These are phyloP conservation scores for Podila verticillata DNA, from an alignment of 192 early-diverging fungal genomes.

Conservation along the genomic window DNA sequence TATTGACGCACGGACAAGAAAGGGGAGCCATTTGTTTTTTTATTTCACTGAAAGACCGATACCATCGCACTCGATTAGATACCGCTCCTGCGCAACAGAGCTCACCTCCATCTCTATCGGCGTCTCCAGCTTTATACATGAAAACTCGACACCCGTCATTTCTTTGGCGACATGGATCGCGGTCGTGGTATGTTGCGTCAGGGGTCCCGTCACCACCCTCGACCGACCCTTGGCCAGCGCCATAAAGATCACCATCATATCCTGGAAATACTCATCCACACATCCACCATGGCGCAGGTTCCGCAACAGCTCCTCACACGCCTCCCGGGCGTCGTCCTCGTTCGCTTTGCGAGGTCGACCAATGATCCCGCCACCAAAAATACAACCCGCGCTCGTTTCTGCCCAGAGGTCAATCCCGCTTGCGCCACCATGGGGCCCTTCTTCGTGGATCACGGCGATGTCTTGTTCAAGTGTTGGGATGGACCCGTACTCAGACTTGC, in stretches of 20 bases:
- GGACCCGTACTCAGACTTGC: not conserved
- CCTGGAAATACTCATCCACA: slow-evolving; percentile 55
- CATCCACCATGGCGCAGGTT: slow-evolving; percentile 49
- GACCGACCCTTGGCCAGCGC: slow-evolving; percentile 52
- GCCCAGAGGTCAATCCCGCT: slow-evolving; percentile 19
- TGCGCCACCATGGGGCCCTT: not conserved
- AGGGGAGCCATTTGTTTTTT: not conserved
- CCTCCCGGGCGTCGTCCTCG: slow-evolving; percentile 22
- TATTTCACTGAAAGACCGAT: slow-evolving; percentile 8
- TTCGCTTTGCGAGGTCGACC: not conserved
- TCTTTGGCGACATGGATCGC: slow-evolving; percentile 45
- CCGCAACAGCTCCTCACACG: slow-evolving; percentile 30
- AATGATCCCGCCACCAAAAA: slow-evolving; percentile 32
- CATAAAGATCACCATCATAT: slow-evolving; percentile 59
- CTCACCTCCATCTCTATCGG: not conserved
- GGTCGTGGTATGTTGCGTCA: slow-evolving; percentile 47
- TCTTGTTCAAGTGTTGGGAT: not conserved
- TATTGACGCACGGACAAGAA: not conserved
- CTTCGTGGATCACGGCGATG: slow-evolving; percentile 3
- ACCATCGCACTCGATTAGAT: slow-evolving; percentile 25
- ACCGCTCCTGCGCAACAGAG: not conserved
- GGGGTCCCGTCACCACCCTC: slow-evolving; percentile 35
- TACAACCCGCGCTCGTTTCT: slow-evolving; percentile 51
- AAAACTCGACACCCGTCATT: slow-evolving; percentile 39
- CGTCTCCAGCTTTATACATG: not conserved